phyloP scores from a whole-genome alignment of 2,329 filamentous ascomycete species.

The Seiridium cupressi region DNA sequence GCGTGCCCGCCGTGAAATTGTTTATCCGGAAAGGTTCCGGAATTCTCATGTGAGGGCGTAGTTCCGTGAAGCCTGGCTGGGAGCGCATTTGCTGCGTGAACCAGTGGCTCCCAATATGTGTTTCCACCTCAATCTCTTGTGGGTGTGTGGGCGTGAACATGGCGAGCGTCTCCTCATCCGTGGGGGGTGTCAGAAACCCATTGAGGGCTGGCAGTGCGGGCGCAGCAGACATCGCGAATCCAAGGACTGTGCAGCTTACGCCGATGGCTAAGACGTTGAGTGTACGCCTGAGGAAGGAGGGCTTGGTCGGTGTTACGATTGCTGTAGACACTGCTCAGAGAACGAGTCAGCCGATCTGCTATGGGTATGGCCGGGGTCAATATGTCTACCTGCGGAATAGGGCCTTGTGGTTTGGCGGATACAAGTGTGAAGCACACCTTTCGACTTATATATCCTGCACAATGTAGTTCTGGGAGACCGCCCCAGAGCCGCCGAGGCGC shows the following conservation, averaged over 20 bases:
- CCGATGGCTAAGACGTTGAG: constrained; percentile 45
- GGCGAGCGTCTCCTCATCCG: constrained; percentile 71
- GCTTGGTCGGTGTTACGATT: constrained; percentile 15
- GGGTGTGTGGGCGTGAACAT: constrained; percentile 61
- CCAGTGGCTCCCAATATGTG: constrained; percentile 72
- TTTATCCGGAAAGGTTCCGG: constrained; percentile 66
- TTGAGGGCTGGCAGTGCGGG: constrained; percentile 49
- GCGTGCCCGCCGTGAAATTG: constrained; percentile 79
- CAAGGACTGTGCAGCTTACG: constrained; percentile 45
- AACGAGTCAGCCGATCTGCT: neutral
- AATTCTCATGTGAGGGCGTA: constrained; percentile 84
- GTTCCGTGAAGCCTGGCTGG: constrained; percentile 67
- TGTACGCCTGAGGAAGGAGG: constrained; percentile 42
- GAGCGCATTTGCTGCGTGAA: constrained; percentile 67
- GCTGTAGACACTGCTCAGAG: neutral
- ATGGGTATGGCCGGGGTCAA: neutral
- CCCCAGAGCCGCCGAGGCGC: neutral
- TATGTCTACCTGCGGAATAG: neutral
- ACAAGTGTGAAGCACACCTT: neutral
- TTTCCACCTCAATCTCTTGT: constrained; percentile 61
- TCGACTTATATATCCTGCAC: neutral
- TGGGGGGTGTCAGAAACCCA: constrained; percentile 47
- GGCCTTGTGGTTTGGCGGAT: neutral
- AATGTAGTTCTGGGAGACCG: neutral
- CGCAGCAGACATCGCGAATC: constrained; percentile 55